These are phyloP conservation scores for Sphenostylis stenocarpa DNA, from an alignment of 306 rosid genomes.

Conservation along the genomic window DNA sequence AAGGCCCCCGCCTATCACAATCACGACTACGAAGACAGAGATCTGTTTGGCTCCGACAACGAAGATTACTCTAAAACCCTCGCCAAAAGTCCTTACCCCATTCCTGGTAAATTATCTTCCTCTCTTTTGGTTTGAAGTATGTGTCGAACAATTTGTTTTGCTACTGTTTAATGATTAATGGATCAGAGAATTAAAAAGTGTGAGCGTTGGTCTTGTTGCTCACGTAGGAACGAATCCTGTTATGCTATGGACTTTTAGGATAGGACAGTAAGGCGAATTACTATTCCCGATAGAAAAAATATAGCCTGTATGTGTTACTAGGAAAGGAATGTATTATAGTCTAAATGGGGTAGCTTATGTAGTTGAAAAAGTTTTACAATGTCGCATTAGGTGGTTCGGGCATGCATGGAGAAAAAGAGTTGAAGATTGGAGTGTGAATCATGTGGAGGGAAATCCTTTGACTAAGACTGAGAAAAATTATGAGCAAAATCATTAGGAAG, in stretches of 20 bases:
- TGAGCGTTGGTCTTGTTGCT: not conserved
- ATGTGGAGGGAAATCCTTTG: no score
- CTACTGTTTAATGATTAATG: not conserved
- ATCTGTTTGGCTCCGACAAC: conserved; percentile 89
- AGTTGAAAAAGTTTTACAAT: not conserved
- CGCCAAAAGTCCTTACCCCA: conserved; percentile 62
- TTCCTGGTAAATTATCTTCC: conserved; percentile 65
- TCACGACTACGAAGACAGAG: conserved; percentile 52
- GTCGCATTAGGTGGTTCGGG: not conserved
- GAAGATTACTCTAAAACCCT: conserved; percentile 83
- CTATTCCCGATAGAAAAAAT: not conserved
- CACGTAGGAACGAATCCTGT: not conserved
- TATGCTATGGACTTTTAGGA: not conserved
- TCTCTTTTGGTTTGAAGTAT: not conserved
- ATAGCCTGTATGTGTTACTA: not conserved
- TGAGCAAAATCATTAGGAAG: not conserved
- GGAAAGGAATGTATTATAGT: not conserved
- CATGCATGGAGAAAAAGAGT: not conserved
- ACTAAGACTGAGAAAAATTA: not conserved
- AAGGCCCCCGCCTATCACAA: not conserved
- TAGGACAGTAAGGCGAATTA: not conserved
- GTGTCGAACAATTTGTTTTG: not conserved
- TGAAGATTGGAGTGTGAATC: not conserved
- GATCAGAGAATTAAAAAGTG: not conserved
- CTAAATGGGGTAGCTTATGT: not conserved